Percentiles rank a stretch among this genome's conserved stretches.
These are phyloP conservation scores for Beauveria brongniartii DNA, from an alignment of 2,329 filamentous ascomycete species.

Conservation along the genomic window DNA sequence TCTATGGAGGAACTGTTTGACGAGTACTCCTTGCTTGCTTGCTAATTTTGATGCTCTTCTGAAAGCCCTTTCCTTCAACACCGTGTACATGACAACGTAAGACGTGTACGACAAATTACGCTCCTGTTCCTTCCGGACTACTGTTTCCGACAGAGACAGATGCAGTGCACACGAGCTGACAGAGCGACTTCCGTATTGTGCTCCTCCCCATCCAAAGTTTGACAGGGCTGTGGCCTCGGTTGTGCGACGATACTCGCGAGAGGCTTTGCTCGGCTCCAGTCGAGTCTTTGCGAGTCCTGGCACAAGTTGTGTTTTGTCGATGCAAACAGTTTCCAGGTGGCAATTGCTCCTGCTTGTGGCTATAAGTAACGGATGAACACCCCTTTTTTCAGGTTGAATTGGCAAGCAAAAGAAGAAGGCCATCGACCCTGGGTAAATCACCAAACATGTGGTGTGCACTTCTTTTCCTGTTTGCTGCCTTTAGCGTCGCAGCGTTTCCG, in stretches of 20 bases:
- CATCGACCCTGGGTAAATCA: neutral
- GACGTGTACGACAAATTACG: neutral
- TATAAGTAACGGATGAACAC: neutral
- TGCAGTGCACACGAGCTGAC: slow-evolving; percentile 1
- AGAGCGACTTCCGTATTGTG: neutral
- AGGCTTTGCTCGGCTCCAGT: neutral
- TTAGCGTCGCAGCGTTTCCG: slow-evolving; percentile 8
- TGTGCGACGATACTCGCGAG: slow-evolving; percentile 6
- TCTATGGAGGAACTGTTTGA: neutral
- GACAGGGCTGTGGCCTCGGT: slow-evolving; percentile 1
- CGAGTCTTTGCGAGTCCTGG: neutral
- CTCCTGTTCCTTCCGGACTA: neutral
- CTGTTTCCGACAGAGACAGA: slow-evolving; percentile 8
- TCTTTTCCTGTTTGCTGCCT: neutral
- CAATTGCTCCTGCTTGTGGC: neutral
- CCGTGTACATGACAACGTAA: neutral
- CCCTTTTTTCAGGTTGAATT: neutral
- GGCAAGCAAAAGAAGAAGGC: neutral
- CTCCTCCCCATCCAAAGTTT: neutral
- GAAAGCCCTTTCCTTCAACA: neutral
- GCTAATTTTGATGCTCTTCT: neutral
- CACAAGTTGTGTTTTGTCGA: neutral
- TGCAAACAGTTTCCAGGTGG: neutral
- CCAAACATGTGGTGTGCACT: neutral
- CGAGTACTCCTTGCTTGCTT: neutral